Evolutionary conservation across 2,329 filamentous ascomycete genomes (phyloP).

Genomic region (Penicillium expansum): DNA sequence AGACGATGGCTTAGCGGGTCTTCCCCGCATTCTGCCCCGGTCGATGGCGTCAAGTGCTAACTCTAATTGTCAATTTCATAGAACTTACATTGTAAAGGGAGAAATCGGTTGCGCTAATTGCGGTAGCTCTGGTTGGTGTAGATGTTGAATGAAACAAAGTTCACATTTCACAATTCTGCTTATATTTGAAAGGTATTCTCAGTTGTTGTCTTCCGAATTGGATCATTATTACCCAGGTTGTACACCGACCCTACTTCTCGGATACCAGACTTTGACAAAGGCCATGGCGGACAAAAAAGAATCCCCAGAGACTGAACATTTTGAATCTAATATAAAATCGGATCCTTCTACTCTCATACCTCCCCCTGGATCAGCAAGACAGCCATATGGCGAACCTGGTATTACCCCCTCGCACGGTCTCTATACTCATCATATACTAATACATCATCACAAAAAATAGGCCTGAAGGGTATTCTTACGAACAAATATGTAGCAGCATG

Average conservation of each 20-base stretch:
- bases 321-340: not conserved
- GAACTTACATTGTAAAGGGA: not conserved
- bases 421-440: not conserved
- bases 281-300: conserved; percentile 1
- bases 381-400: conserved; percentile 3
- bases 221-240: not conserved
- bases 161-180: not conserved
- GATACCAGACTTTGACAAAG: not conserved
- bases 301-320: not conserved
- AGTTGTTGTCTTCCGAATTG: not conserved
- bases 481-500: conserved; percentile 51
- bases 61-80: not conserved
- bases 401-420: not conserved
- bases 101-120: not conserved
- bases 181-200: not conserved
- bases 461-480: conserved; percentile 46
- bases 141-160: not conserved
- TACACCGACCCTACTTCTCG: not conserved
- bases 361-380: not conserved
- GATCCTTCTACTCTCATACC: not conserved
- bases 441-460: conserved; percentile 11
- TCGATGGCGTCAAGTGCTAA: not conserved
- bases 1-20: not conserved
- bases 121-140: not conserved
- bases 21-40: not conserved